Percentiles rank a stretch among this genome's conserved stretches.
Evolutionary conservation across 805 yeast genomes (phyloP).

Genomic region (Metschnikowia corniflorae): DNA sequence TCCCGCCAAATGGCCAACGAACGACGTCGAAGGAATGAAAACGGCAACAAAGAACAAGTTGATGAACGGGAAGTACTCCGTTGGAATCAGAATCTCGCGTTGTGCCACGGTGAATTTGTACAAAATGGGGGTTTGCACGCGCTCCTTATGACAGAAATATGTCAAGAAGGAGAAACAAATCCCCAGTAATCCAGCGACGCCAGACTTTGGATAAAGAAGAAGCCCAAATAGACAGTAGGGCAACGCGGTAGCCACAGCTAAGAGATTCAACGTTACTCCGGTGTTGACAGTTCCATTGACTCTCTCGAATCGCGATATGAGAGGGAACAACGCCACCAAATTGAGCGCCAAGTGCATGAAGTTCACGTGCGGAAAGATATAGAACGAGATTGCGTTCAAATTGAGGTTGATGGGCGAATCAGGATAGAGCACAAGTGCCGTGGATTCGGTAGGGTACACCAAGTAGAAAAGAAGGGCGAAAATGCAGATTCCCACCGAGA

Average conservation of each 20-base stretch:
- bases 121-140: slow-evolving; percentile 36
- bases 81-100: slow-evolving; percentile 49
- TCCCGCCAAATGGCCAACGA: slow-evolving; percentile 72
- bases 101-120: slow-evolving; percentile 29
- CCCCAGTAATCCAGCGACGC: slow-evolving; percentile 68
- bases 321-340: slow-evolving; percentile 51
- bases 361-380: slow-evolving; percentile 66
- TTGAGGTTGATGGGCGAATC: slow-evolving; percentile 46
- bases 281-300: slow-evolving; percentile 82
- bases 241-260: slow-evolving; percentile 68
- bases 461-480: slow-evolving; percentile 49
- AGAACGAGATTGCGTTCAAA: slow-evolving; percentile 59
- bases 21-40: slow-evolving; percentile 62
- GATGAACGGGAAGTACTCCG: slow-evolving; percentile 55
- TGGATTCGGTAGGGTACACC: slow-evolving; percentile 20
- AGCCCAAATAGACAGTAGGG: slow-evolving; percentile 53
- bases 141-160: slow-evolving; percentile 52
- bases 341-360: slow-evolving; percentile 62
- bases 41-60: slow-evolving; percentile 46
- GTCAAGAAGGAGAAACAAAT: slow-evolving; percentile 68
- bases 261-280: slow-evolving; percentile 69
- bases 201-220: slow-evolving; percentile 47
- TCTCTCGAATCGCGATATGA: slow-evolving; percentile 63
- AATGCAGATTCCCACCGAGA: slow-evolving; percentile 57
- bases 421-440: slow-evolving; percentile 33